phyloP scores from a whole-genome alignment of 2,329 filamentous ascomycete species.

The Chrysoporthe deuterocubensis region DNA sequence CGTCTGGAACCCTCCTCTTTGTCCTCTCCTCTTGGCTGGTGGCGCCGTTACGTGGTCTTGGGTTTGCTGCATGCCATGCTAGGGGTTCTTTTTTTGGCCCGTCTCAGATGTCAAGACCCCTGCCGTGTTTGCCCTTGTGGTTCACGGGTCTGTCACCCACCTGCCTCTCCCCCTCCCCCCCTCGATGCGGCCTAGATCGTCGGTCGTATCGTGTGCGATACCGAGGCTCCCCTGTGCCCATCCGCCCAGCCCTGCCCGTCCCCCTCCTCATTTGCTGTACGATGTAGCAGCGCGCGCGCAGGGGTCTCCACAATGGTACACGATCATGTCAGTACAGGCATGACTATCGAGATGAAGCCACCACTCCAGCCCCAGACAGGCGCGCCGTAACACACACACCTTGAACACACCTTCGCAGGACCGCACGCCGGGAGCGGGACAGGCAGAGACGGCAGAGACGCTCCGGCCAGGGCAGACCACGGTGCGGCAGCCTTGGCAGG shows the following conservation, averaged over 20 bases:
- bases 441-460: not conserved
- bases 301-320: no score
- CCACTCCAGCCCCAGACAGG: no score
- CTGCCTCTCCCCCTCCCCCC: not conserved
- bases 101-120: not conserved
- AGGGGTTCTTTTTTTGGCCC: constrained; percentile 10
- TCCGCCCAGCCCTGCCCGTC: not conserved
- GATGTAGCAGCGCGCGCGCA: no score
- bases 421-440: not conserved
- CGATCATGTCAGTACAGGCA: no score
- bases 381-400: no score
- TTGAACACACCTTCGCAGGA: not conserved
- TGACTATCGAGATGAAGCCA: no score
- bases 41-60: not conserved
- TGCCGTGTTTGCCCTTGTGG: not conserved
- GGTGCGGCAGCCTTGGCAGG: not conserved
- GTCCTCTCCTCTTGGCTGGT: not conserved
- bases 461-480: not conserved
- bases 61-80: not conserved
- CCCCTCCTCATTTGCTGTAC: not conserved
- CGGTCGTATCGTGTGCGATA: not conserved
- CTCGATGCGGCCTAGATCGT: not conserved
- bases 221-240: not conserved
- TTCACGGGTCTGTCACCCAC: not conserved
- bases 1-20: not conserved